Evolutionary conservation across 495 filamentous ascomycete species (phyloP), one percentile per base, ranked within the genome.

Genomic region (Lepraria neglecta): DNA sequence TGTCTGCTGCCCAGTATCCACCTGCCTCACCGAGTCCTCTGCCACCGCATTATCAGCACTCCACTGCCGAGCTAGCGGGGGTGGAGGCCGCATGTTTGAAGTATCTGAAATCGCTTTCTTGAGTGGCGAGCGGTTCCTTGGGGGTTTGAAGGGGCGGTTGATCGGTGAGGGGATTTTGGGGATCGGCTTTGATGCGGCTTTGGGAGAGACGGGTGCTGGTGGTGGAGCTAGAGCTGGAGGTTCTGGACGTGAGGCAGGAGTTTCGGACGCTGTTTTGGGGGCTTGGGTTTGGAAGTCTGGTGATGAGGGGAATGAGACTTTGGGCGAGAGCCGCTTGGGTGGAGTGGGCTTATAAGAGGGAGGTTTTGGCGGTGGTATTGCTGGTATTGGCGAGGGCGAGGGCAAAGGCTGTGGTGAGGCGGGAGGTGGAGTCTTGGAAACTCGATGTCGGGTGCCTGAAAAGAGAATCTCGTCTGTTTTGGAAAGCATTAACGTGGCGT

Each of bases 381-480:
- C 30, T 17, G 0, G 10, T 43, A 45, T 42, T n/a, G 33, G 35
- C 2, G 27, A 11, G 51, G 47, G 4, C 14, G 58, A 60, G 17
- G 9, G 19, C 6, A 0, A 4, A 42, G 3, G 47, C 24, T 10
- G 33, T 15, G 24, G 24, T 2, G 35, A 60, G 24, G 21, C 3
- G 5, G 28, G 24, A 14, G 4, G 4, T 12, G 42, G 21, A 52
- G n/a, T 11, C 14, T 53, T 28, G 1, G 48, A 27, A 28, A 0
- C 17, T 24, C 35, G 30, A 15, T 33, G 38, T 46, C 28, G 44
- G 30, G 61, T 4, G 7, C 47, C 33, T 11, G 43, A 31, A 7
- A 50, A 50, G 11, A 66, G 27, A 21, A 66, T 38, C 14, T 62
- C 60, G 21, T 66, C 64, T 60, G 56, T 66, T n/a, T 53, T 66